These are phyloP conservation scores for Cytospora chrysosperma DNA, from an alignment of 2,329 filamentous ascomycete species.

Conservation along the genomic window DNA sequence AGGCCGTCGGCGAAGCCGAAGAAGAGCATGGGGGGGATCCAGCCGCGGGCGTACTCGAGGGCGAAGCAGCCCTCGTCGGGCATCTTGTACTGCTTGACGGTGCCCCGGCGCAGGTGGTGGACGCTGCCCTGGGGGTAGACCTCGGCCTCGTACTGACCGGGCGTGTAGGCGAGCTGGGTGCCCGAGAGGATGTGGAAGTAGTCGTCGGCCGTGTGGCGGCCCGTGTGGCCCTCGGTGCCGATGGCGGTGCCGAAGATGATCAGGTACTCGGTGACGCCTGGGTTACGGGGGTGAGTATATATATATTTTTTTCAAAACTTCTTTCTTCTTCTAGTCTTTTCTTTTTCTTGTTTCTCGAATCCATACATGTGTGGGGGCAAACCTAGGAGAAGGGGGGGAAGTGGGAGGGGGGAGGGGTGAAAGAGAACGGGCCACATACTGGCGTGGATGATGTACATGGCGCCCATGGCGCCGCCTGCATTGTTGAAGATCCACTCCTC, in stretches of 20 bases:
- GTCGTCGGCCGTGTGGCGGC: slow-evolving; percentile 88
- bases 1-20: slow-evolving; percentile 85
- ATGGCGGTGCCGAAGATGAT: slow-evolving; percentile 84
- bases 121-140: slow-evolving; percentile 68
- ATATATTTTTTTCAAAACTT: no score
- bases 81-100: slow-evolving; percentile 83
- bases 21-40: slow-evolving; percentile 90
- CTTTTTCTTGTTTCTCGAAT: not conserved
- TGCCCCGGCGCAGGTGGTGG: slow-evolving; percentile 70
- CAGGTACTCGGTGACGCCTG: slow-evolving; percentile 80
- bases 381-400: slow-evolving; percentile 1
- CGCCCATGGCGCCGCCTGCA: slow-evolving; percentile 86
- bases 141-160: slow-evolving; percentile 65
- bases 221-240: slow-evolving; percentile 84
- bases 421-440: no score
- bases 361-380: no score
- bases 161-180: slow-evolving; percentile 72
- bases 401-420: not conserved
- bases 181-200: slow-evolving; percentile 89
- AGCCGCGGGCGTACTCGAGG: slow-evolving; percentile 80
- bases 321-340: not conserved
- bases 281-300: not conserved
- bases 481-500: slow-evolving; percentile 94
- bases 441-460: slow-evolving; percentile 86
- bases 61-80: slow-evolving; percentile 69